A percentile compares a stretch with the other conserved stretches of the same genome.
These are phyloP conservation scores for Russula abietina DNA, from an alignment of 768 basidiomycete species.

Conservation along the genomic window DNA sequence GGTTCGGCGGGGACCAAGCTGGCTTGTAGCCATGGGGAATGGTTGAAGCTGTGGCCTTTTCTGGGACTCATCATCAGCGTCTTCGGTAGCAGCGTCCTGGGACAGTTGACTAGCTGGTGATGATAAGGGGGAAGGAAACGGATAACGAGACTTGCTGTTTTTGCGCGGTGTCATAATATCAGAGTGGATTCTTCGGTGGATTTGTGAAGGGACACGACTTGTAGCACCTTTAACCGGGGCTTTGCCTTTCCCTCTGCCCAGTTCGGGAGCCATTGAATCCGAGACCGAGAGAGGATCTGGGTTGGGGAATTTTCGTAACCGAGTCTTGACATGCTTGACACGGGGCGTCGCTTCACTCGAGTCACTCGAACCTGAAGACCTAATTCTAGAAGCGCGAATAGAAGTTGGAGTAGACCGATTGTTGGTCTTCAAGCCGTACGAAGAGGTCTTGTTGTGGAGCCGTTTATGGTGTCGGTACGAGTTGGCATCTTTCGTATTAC, in stretches of 20 bases:
- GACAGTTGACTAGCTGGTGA: conserved; percentile 12
- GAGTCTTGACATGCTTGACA: conserved; percentile 1
- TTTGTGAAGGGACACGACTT: not conserved
- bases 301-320: conserved; percentile 5
- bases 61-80: conserved; percentile 1
- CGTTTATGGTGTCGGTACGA: not conserved
- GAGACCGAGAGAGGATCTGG: conserved; percentile 13
- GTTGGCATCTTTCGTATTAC: not conserved
- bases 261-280: not conserved
- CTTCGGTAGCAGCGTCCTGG: conserved; percentile 7
- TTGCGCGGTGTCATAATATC: conserved; percentile 1
- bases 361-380: conserved; percentile 2
- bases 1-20: not conserved
- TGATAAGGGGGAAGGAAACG: conserved; percentile 21
- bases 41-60: conserved; percentile 16
- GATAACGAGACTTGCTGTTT: conserved; percentile 16
- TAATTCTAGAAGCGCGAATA: not conserved
- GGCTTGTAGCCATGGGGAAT: conserved; percentile 20
- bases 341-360: conserved; percentile 15
- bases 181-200: not conserved
- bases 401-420: not conserved
- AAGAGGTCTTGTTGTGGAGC: not conserved
- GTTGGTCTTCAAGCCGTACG: not conserved
- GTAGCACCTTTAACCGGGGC: not conserved
- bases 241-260: not conserved